Conservation (phyloP, 2,329 filamentous ascomycete species). For the Thermothelomyces thermophilus region DNA sequence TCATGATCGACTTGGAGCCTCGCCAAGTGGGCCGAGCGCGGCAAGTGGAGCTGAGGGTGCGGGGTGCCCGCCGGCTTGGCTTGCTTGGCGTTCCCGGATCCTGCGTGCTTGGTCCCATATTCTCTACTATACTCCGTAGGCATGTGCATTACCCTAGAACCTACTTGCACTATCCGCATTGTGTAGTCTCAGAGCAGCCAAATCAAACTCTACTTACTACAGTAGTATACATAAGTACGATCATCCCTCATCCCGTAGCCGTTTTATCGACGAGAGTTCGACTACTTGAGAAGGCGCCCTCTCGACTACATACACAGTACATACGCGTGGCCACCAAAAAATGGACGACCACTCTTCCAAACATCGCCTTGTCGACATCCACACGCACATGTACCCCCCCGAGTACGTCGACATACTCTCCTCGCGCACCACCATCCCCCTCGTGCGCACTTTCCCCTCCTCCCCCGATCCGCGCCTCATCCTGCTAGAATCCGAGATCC, state of each 20-base stretch:
- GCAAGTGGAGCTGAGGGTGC: slow-evolving; percentile 9
- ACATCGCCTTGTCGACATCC: slow-evolving; percentile 53
- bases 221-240: no score
- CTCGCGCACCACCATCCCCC: slow-evolving; percentile 56
- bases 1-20: slow-evolving; percentile 2
- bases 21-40: slow-evolving; percentile 7
- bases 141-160: no score
- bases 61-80: slow-evolving; percentile 14
- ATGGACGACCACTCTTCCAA: not conserved
- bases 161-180: no score
- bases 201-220: no score
- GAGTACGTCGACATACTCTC: slow-evolving; percentile 56
- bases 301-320: no score
- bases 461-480: slow-evolving; percentile 50
- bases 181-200: no score
- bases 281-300: not conserved
- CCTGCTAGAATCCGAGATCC: slow-evolving; percentile 41
- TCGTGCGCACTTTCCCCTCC: slow-evolving; percentile 60
- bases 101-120: not conserved
- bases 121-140: no score
- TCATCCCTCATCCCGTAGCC: not conserved
- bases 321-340: not conserved
- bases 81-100: not conserved
- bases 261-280: not conserved
- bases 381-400: slow-evolving; percentile 65